These are phyloP conservation scores for Trichoderma polysporum DNA, from an alignment of 2,329 filamentous ascomycete species.

Conservation along the genomic window DNA sequence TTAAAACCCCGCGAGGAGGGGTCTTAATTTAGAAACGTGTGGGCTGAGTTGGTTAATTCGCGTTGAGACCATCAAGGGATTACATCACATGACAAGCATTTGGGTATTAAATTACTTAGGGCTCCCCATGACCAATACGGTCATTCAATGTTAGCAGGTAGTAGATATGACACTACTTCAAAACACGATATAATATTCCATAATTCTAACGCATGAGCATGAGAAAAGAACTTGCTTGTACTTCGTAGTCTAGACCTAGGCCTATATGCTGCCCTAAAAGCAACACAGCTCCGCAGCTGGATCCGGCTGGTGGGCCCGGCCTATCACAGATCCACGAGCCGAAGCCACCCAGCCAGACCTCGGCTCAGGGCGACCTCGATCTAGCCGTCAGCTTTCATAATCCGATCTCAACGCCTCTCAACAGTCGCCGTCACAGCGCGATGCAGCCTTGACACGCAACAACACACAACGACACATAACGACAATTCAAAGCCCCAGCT, in stretches of 20 bases:
- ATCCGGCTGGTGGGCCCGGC: constrained; percentile 5
- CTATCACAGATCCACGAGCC: constrained; percentile 17
- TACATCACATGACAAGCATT: constrained; percentile 7
- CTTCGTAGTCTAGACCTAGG: no score
- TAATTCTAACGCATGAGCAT: neutral
- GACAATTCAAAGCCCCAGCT: neutral
- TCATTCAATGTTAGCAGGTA: neutral
- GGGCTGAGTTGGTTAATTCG: neutral
- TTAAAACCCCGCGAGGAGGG: constrained; percentile 6
- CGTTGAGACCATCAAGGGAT: neutral
- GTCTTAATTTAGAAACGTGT: neutral
- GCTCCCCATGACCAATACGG: neutral
- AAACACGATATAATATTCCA: neutral
- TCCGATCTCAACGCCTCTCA: neutral
- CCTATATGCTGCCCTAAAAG: neutral
- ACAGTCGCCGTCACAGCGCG: neutral
- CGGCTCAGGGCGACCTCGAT: constrained; percentile 8
- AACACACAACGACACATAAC: neutral
- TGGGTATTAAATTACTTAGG: neutral
- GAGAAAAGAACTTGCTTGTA: no score
- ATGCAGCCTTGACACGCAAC: constrained; percentile 9
- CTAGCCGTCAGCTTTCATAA: constrained; percentile 2
- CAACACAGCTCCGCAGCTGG: neutral
- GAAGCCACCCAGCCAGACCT: constrained; percentile 22
- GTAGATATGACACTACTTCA: neutral